Conservation (phyloP, 164 flowering plant genomes). For the Santalum album region DNA sequence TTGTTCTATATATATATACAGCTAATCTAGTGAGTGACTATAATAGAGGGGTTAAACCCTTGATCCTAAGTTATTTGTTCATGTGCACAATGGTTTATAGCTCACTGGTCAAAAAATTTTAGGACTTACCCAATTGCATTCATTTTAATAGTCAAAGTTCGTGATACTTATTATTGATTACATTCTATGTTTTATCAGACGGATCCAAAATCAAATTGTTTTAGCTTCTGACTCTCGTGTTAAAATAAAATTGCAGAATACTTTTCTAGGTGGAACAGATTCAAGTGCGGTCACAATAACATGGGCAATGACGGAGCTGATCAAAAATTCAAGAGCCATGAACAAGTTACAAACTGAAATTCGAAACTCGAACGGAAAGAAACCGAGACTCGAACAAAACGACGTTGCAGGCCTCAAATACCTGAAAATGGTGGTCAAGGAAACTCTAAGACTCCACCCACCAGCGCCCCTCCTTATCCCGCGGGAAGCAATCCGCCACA, state of each 20-base stretch:
- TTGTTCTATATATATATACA: no score
- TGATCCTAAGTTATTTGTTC: no score
- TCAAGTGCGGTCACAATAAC: constrained; percentile 16
- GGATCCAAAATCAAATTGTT: no score
- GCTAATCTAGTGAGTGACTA: no score
- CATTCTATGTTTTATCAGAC: background rate
- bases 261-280: constrained; percentile 32
- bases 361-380: constrained; percentile 5
- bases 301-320: constrained; percentile 38
- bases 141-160: background rate
- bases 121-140: no score
- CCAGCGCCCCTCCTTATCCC: constrained; percentile 35
- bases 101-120: no score
- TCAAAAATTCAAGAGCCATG: constrained; percentile 24
- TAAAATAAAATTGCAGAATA: no score
- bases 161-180: background rate
- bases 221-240: background rate
- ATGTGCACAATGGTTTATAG: no score
- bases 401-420: constrained; percentile 18
- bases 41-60: no score
- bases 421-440: constrained; percentile 27
- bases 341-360: constrained; percentile 21
- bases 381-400: constrained; percentile 14
- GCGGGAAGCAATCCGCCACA: constrained; percentile 18
- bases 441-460: constrained; percentile 34